Evolutionary conservation across 2,329 filamentous ascomycete species (phyloP), one percentile per base, ranked within the genome.

Genomic region (Diaporthe citriasiana): DNA sequence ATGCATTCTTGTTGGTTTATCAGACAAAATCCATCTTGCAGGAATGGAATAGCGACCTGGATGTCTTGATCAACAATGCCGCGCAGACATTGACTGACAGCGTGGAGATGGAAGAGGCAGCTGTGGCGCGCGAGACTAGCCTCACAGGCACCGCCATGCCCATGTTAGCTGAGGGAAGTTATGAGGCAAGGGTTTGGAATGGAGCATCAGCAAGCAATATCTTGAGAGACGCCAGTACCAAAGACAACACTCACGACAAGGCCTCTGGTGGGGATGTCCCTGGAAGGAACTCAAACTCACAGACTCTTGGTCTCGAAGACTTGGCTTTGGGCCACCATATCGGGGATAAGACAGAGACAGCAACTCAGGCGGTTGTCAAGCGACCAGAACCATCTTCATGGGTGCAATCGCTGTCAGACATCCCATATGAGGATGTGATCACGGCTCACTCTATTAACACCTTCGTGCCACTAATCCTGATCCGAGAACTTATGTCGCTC

Each of bases 11-110:
- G 6, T 38, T 66, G 63, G 30, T 66, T 35, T 22, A 22, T 10
- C 63, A 51, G 47, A 51, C 63, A 0, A 53, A 40, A 53, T 53
- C 47, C 9, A 68, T 68, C 1, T n/a, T 68, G 0, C 4, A 68
- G n/a, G n/a, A 68, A 40, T 68, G 47, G 63, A 33, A 15, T 19
- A 38, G 13, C 9, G 47, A n/a, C 15, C 75, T 84, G 13, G 78
- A 83, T 73, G 78, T 84, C 9, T 68, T 84, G 57, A 79, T 84
- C 76, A 84, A 83, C 63, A 84, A 84, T 65, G 83, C 83, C 1
- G 82, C 83, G 4, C 82, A 84, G 75, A 84, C 82, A 0, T 73
- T 83, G 51, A 83, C 82, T 0, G 83, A 84, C 56, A 79, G 80
- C 10, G 55, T 82, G 13, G 73, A 75, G 47, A 80, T 78, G 40